phyloP scores from a whole-genome alignment of 495 filamentous ascomycete species.

The Talaromyces borbonicus region DNA sequence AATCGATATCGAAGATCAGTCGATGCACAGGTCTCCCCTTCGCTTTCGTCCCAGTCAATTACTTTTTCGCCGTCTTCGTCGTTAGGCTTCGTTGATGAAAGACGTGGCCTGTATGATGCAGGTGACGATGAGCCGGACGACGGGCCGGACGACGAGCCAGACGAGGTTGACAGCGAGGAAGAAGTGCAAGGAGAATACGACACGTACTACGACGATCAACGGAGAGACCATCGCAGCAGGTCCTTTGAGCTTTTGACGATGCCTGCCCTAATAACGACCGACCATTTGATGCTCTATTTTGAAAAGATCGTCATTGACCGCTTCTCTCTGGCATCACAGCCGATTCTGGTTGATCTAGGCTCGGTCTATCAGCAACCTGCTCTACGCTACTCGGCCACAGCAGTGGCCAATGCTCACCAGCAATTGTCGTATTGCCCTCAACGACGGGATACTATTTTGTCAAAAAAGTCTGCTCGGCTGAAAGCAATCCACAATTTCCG shows the following conservation, averaged over 20 bases:
- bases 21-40: conserved; percentile 11
- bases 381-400: conserved; percentile 15
- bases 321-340: conserved; percentile 18
- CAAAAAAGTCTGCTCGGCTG: conserved; percentile 19
- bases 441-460: conserved; percentile 14
- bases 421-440: conserved; percentile 15
- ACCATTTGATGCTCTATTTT: conserved; percentile 21
- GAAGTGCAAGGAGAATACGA: too few species aligned
- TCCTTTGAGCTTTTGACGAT: background rate
- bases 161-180: too few species aligned
- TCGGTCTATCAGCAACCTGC: conserved; percentile 16
- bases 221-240: too few species aligned
- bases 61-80: background rate
- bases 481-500: conserved; percentile 21
- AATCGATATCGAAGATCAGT: conserved; percentile 5
- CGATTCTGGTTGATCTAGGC: conserved; percentile 14
- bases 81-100: background rate
- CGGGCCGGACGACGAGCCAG: too few species aligned
- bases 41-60: background rate
- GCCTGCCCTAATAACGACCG: conserved; percentile 2
- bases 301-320: conserved; percentile 19
- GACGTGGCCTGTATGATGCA: too few species aligned
- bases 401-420: conserved; percentile 22
- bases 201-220: too few species aligned
- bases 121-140: too few species aligned